Evolutionary conservation across 2,329 filamentous ascomycete genomes (phyloP), one percentile per base, ranked within the genome.

Genomic region (Trichoderma lentiforme): DNA sequence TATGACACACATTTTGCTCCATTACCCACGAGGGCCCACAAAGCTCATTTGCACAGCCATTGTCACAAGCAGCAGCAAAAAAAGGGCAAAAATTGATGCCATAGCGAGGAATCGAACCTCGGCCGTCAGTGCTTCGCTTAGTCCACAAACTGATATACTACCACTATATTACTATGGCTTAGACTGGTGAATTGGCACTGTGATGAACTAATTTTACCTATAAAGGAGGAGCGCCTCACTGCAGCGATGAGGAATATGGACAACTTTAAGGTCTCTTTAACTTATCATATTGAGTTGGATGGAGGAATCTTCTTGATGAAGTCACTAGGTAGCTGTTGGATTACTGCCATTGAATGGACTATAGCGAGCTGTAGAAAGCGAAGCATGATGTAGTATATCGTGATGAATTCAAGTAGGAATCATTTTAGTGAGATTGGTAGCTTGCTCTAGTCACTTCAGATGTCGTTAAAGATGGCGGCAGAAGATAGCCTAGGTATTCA

Each of bases 131-230:
- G 77, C 14, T 73, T 73, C 39, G 72, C 58, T 8, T 26, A 32
- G 24, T 65, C 77, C 77, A 78, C 77, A 78, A 78, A 78, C 77
- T 78, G 73, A 72, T 77, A 75, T 78, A 76, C 76, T 64, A 77
- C 77, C 76, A 73, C 76, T 77, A 77, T 76, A 78, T 75, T 75
- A 77, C 71, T 75, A 73, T 67, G 74, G 75, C 73, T 26, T 26
- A 21, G 28, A 34, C 53, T 53, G 47, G 21, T 53, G 47, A 53
- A 53, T 53, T 53, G 47, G 47, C 47, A 24, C 47, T 53, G 9
- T 21, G 9, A 6, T 14, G 47, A 53, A 53, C 21, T 12, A 53
- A 53, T 53, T 53, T 24, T 24, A 12, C 21, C 9, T 53, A 24
- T 53, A 24, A 53, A 24, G 47, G 11, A 53, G n/a, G 21, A 11